Evolutionary conservation across 2,329 filamentous ascomycete species (phyloP).

Genomic region (Penicillium janthinellum): DNA sequence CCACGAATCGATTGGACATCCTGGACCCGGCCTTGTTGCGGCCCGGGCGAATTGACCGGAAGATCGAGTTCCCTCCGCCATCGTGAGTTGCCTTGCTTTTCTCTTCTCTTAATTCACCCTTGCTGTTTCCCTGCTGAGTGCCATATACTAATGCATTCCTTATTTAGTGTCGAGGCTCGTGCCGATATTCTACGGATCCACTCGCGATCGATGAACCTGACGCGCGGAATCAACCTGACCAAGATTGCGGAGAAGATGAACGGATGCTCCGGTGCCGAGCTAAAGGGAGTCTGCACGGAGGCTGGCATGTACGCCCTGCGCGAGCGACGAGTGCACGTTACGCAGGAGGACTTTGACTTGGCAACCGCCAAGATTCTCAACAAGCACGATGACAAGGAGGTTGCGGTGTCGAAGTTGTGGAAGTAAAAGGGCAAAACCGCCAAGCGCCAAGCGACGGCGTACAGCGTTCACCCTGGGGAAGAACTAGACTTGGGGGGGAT

Average conservation of each 20-base stretch:
- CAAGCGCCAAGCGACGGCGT: constrained; percentile 3
- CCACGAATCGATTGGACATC: constrained; percentile 96
- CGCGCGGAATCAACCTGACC: constrained; percentile 91
- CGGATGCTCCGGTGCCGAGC: constrained; percentile 92
- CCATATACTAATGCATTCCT: constrained; percentile 16
- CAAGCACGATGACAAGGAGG: constrained; percentile 98
- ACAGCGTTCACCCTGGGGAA: constrained; percentile 4
- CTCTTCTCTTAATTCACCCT: background rate
- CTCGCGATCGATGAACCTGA: constrained; percentile 97
- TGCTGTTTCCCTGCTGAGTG: background rate
- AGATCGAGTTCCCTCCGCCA: constrained; percentile 98
- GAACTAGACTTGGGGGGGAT: background rate
- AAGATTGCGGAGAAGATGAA: constrained; percentile 99
- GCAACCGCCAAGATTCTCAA: constrained; percentile 99
- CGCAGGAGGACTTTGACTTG: constrained; percentile 97
- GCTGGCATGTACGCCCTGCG: constrained; percentile 97
- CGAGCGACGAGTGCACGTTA: constrained; percentile 95
- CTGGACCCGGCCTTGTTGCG: constrained; percentile 91
- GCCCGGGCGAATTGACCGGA: constrained; percentile 96
- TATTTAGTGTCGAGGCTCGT: constrained; percentile 74
- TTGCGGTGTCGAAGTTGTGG: constrained; percentile 41
- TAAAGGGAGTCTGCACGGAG: constrained; percentile 99
- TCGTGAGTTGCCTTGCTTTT: constrained; percentile 52
- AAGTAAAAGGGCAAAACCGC: constrained; percentile 25
- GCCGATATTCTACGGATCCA: constrained; percentile 98